Evolutionary conservation across 495 filamentous ascomycete genomes (phyloP), one percentile per base, ranked within the genome.

Genomic region (Penicillium chermesinum): DNA sequence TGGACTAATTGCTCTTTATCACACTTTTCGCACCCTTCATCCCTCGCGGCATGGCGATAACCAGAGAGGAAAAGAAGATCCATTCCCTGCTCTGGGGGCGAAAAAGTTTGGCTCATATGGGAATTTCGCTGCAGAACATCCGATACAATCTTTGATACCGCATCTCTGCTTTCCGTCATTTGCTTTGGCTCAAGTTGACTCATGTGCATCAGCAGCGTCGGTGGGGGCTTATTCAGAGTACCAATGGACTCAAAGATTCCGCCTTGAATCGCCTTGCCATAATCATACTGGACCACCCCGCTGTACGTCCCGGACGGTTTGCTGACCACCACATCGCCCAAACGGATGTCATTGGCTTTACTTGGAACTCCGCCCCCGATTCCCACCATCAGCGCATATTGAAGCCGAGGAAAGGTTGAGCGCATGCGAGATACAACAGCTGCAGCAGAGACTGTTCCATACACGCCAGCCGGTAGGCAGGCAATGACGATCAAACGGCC

Each of bases 281-380:
- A 62, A 35, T 71, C 64, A 48, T 65, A 71, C 41, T 69, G 65
- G 2, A 71, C 36, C 0, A 63, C 64, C 0, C 64, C 66, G 15
- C 61, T 52, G 15, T 37, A 50, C 15, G n/a, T 34, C 2, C 46
- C 43, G 15, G 44, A 50, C 30, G 60, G 63, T 20, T 54, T 62
- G 36, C 67, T 67, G 21, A 70, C 59, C 0, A 70, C 65, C 3
- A 72, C 49, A 56, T 70, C 65, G 8, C 69, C 67, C 1, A 72
- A 57, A 7, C 64, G 58, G 19, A 70, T 62, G 50, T 65, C 59
- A 10, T 42, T 25, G 25, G 20, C 13, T 17, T 25, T 49, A 17
- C 36, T 46, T 15, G 67, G 67, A 1, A 64, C 58, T 1, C 64
- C 66, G 0, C 63, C 66, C 0, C 66, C 66, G 35, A 73, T 65